phyloP scores from a whole-genome alignment of 163 green algal genomes.

The Trebouxiophyceae sp. region DNA sequence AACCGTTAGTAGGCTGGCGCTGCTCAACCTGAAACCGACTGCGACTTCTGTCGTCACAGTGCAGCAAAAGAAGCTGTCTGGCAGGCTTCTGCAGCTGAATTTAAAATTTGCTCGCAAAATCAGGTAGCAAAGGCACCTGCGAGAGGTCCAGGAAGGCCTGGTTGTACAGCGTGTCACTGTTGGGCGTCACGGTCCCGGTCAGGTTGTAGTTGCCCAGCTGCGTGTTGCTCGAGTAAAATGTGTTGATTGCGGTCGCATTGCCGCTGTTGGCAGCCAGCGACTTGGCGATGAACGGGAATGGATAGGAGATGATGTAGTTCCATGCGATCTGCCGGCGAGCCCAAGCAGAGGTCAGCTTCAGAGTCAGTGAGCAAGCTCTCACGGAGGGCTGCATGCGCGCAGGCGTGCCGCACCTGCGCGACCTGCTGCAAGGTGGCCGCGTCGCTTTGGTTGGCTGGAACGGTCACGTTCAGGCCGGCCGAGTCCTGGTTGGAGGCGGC shows the following conservation, averaged over 20 bases:
- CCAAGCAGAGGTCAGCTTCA: not conserved
- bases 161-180: constrained; percentile 12
- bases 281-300: constrained; percentile 7
- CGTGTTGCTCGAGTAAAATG: not conserved
- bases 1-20: not conserved
- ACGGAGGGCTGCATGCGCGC: no score
- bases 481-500: not conserved
- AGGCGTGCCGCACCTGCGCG: not conserved
- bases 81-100: not conserved
- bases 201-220: constrained; percentile 3
- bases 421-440: not conserved
- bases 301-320: constrained; percentile 9
- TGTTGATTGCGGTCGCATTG: constrained; percentile 13
- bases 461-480: not conserved
- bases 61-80: not conserved
- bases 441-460: not conserved
- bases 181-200: constrained; percentile 1
- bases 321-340: constrained; percentile 6
- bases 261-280: constrained; percentile 1
- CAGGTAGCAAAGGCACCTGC: constrained; percentile 4
- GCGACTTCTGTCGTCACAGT: no score
- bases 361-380: no score
- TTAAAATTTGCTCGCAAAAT: constrained; percentile 1
- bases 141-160: constrained; percentile 11
- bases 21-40: not conserved